Evolutionary conservation across 2,329 filamentous ascomycete genomes (phyloP), one percentile per base, ranked within the genome.

Genomic region (Phyllosticta citrichinensis): DNA sequence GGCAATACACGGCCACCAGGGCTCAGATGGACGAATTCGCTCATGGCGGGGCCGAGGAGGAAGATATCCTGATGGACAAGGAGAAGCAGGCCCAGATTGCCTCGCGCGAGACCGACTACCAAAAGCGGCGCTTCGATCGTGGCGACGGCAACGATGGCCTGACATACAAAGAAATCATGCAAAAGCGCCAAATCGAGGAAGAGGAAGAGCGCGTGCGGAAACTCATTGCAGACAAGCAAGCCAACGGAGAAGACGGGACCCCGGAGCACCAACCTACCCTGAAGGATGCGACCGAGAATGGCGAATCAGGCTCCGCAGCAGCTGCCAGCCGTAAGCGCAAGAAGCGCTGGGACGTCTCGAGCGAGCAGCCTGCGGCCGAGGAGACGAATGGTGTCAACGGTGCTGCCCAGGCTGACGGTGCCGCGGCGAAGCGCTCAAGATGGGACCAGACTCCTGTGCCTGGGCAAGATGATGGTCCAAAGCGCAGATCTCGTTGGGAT

Each of bases 1-100:
- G 92, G 65, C 94, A 97, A 75, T 99, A 99, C 76, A 99, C 94
- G 40, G 94, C 94, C 25, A 93, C 91, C 50, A 87, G 85, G 67
- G 86, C 89, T 57, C 91, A 97, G 77, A 92, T 99, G 71, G 90
- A 96, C 72, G 94, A 99, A 76, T 96, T 96, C 76, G 87, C 93
- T 24, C 86, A 84, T 59, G 92, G 92, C 60, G 92, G 89, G 52
- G 90, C 93, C 25, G 93, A 96, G 72, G 93, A 97, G 76, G 91
- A 93, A 62, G 95, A 99, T 69, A 87, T 93, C 6, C 80, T 99
- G 64, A 82, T 91, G 57, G 89, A 88, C 53, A 85, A 87, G 67
- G 94, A 97, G 79, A 89, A 93, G 76, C 89, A 91, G 73, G 91
- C 88, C 62, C 87, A 93, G 68, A 97, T 99, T 70, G 81, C 87